A percentile compares a stretch with the other conserved stretches of the same genome.
Conservation (phyloP, 495 filamentous ascomycete species). For the Clohesyomyces aquaticus region DNA sequence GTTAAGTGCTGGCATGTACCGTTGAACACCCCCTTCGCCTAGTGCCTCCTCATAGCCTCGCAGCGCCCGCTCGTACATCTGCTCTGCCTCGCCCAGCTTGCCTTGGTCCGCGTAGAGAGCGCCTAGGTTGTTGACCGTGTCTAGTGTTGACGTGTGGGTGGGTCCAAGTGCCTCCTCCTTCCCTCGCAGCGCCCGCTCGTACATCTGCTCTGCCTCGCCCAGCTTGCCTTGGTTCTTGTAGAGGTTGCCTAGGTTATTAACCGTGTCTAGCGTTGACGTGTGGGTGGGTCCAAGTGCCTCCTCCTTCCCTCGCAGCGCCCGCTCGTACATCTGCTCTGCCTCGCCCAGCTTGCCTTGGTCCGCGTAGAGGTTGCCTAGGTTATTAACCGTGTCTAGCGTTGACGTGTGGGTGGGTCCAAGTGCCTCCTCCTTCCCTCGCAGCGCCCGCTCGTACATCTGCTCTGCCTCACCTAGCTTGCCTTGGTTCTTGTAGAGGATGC, state of each 20-base stretch:
- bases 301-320: background rate
- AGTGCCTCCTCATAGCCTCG: background rate
- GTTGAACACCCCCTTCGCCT: no score
- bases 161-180: background rate
- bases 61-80: background rate
- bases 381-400: background rate
- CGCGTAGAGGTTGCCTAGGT: background rate
- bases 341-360: constrained; percentile 23
- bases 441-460: constrained; percentile 16
- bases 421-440: background rate
- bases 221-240: constrained; percentile 23
- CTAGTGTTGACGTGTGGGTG: background rate
- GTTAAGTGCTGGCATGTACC: background rate
- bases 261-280: background rate
- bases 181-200: constrained; percentile 5
- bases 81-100: background rate
- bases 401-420: background rate
- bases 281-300: background rate
- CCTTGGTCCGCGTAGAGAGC: background rate
- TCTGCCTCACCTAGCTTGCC: constrained; percentile 20
- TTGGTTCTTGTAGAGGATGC: constrained; percentile 24
- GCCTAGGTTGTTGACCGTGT: background rate
- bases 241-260: background rate
- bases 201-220: constrained; percentile 16
- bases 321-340: constrained; percentile 20